Evolutionary conservation across 78 protist species (phyloP).

Genomic region (Dictyostelium intermedium): DNA sequence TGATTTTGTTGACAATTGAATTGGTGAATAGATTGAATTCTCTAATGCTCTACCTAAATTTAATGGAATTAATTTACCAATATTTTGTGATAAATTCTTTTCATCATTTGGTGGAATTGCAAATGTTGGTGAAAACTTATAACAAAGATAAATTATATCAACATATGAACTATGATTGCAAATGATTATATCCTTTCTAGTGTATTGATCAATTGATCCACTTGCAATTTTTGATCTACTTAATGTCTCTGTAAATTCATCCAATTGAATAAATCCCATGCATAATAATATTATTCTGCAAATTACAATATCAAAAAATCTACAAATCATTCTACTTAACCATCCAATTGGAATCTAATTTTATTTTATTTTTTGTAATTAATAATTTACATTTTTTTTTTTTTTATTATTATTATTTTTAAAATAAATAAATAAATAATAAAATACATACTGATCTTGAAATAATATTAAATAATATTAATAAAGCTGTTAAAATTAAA

Average conservation of each 20-base stretch:
- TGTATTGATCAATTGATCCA: constrained; percentile 10
- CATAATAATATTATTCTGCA: constrained; percentile 13
- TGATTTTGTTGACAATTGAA: not conserved
- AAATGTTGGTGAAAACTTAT: constrained; percentile 53
- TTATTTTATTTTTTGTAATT: not conserved
- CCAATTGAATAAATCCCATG: constrained; percentile 42
- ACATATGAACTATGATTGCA: constrained; percentile 55
- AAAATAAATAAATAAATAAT: not conserved
- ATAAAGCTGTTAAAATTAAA: constrained; percentile 11
- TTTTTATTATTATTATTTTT: not conserved
- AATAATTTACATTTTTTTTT: not conserved
- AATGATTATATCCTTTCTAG: constrained; percentile 23
- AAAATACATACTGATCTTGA: not conserved
- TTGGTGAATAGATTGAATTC: constrained; percentile 53
- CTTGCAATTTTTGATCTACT: constrained; percentile 6
- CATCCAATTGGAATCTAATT: constrained; percentile 48
- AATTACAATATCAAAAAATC: constrained; percentile 28
- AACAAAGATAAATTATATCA: constrained; percentile 58
- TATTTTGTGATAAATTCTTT: not conserved
- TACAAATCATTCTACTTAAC: constrained; percentile 12
- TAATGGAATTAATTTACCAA: constrained; percentile 23
- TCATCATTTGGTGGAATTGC: constrained; percentile 69
- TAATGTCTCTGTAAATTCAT: constrained; percentile 49
- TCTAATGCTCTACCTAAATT: constrained; percentile 1
- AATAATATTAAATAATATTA: constrained; percentile 12